Base-by-base conservation (phyloP, 805 yeast genomes). In the Dipodascopsis tothii region DNA sequence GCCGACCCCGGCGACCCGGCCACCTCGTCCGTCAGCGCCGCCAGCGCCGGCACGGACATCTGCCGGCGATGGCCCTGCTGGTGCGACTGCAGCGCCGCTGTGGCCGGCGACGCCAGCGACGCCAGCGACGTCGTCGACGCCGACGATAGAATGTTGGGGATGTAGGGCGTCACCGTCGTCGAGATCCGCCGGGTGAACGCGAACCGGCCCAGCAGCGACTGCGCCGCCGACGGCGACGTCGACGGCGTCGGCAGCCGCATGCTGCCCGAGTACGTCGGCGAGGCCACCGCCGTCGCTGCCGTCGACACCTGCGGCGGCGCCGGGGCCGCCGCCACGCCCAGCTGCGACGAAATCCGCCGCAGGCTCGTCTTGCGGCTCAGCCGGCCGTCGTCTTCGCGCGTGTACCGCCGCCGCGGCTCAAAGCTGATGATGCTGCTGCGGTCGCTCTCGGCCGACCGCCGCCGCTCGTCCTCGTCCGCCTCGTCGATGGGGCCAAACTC, bases 281-380 rank as follows among this genome's bases (percentile, higher is more conserved):
- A 16, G 11, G 35, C 38, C 6, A 48, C 23, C 1, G 43, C 22
- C 11, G 48, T 35, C 2, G 39, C 33, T 6, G 43, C 22, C n/a
- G 35, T 43, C 18, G 48, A 39, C 6, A 47, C 25, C 33, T 47
- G 35, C 5, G 51, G 51, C 21, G 45, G 45, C 9, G 51, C 51
- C 5, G 44, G 44, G 14, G 33, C 36, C 17, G 43, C 40, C 20
- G 16, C 32, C 32, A 14, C 17, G 19, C 7, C 7, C 17, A 16
- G 11, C 11, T 18, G 48, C 19, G 43, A 14, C n/a, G 45, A 43
- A 7, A 44, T 14, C 16, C 43, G 38, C 23, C 34, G 18, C 25
- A 42, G 40, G 22, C 51, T 47, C 4, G 43, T 20, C 23, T 44
- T 47, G 22, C 51, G 42, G 39, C 40, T 44, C 4, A 45, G 38